Conservation (phyloP, 106 monocot genomes). For the Dioscorea zingiberensis region DNA sequence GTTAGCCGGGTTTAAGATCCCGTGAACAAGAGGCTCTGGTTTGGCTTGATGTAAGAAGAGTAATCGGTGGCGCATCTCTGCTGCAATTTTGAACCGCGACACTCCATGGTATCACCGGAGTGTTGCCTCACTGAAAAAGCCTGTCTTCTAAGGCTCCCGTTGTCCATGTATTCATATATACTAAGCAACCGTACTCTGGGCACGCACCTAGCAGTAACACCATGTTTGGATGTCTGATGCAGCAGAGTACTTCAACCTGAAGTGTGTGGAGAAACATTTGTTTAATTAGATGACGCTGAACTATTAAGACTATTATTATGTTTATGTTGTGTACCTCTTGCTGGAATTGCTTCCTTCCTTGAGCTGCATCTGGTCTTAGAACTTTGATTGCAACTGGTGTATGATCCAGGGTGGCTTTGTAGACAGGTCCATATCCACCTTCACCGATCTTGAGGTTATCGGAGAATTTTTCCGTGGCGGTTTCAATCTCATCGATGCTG, state of each 20-base stretch:
- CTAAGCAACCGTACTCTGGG: slow-evolving; percentile 75
- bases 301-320: neutral
- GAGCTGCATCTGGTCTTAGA: slow-evolving; percentile 30
- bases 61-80: slow-evolving; percentile 64
- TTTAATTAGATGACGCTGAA: too few species aligned
- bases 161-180: slow-evolving; percentile 87
- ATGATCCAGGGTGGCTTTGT: slow-evolving; percentile 23
- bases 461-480: slow-evolving; percentile 19
- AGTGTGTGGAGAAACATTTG: too few species aligned
- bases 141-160: slow-evolving; percentile 80
- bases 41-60: slow-evolving; percentile 81
- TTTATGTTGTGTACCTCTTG: slow-evolving; percentile 29
- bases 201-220: slow-evolving; percentile 76
- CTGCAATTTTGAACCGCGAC: slow-evolving; percentile 70
- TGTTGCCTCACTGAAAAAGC: slow-evolving; percentile 56
- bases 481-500: slow-evolving; percentile 31
- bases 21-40: slow-evolving; percentile 80
- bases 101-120: slow-evolving; percentile 66
- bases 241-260: slow-evolving; percentile 45
- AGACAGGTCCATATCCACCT: slow-evolving; percentile 33
- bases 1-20: slow-evolving; percentile 76
- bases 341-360: slow-evolving; percentile 38
- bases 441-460: slow-evolving; percentile 26
- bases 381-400: slow-evolving; percentile 33
- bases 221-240: slow-evolving; percentile 88